These are phyloP conservation scores for Apiotrichum porosum DNA, from an alignment of 1,284 basidiomycete genomes.

Conservation along the genomic window DNA sequence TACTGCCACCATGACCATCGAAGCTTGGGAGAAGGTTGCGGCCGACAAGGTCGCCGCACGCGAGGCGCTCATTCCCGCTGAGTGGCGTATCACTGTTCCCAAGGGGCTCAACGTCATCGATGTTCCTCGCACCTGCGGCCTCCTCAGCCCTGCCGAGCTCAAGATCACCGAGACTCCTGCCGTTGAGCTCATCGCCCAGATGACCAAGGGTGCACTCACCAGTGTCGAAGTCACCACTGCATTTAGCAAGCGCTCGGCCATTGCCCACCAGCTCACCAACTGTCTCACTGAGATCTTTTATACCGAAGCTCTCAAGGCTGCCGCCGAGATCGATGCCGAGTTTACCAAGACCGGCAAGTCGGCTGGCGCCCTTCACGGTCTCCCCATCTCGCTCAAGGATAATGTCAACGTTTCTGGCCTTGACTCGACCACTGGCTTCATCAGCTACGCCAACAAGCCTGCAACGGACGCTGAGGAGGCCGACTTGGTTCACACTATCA, in stretches of 20 bases:
- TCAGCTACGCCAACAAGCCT: conserved; percentile 5
- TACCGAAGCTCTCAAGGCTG: conserved; percentile 39
- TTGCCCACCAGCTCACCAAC: conserved; percentile 66
- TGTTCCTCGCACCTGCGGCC: conserved; percentile 58
- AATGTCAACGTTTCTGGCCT: conserved; percentile 30
- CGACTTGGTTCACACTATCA: conserved; percentile 16
- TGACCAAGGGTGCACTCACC: conserved; percentile 17
- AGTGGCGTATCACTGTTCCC: conserved; percentile 50
- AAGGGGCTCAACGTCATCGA: conserved; percentile 14
- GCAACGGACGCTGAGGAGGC: conserved; percentile 8
- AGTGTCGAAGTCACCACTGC: conserved; percentile 35
- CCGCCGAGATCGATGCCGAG: conserved; percentile 42
- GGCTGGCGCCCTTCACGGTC: conserved; percentile 48
- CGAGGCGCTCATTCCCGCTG: conserved; percentile 55
- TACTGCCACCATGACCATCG: not conserved
- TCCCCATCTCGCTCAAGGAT: conserved; percentile 47
- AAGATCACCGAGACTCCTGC: conserved; percentile 58
- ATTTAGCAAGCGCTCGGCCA: conserved; percentile 69
- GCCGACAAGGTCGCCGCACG: conserved; percentile 54
- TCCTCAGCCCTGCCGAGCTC: conserved; percentile 59
- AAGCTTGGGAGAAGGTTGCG: conserved; percentile 54
- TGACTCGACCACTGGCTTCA: conserved; percentile 12
- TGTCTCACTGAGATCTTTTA: conserved; percentile 47
- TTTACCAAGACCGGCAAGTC: conserved; percentile 39
- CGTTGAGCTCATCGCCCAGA: conserved; percentile 21